Base-by-base conservation (phyloP, 108 stramenopile genomes). In the Stephanodiscus minutulus region DNA sequence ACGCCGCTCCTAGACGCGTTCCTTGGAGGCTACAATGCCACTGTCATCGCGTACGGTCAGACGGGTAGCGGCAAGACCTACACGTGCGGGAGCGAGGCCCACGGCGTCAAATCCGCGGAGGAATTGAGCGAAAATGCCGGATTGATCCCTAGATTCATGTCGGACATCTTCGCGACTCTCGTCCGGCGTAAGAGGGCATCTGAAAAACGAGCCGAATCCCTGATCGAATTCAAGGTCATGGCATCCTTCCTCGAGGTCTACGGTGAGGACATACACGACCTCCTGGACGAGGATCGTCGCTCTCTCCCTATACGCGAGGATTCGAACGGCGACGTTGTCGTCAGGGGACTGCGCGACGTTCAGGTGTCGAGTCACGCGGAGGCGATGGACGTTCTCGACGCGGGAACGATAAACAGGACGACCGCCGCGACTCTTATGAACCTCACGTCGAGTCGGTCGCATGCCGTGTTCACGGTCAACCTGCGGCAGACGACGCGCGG, bases 391-490 rank as follows among this genome's bases (percentile, higher is more conserved):
- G 87, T 95, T 0, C 79, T 97, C 15, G 88, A 93, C 61, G 86
- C 86, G 58, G 97, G 97, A 12, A 96, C 93, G 36, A 72, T 91
- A 68, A 91, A 97, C 58, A 84, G 97, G 44, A 98, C 94, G 22
- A 96, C 95, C 13, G 96, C 95, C 6, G 86, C 91, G 3, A 98
- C 97, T 6, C 69, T 95, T 33, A 98, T 98, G 97, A 98, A 98
- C 66, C 72, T 80, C 48, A 88, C 87, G 12, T 87, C 86, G 0
- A 90, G 90, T 82, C 71, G 92, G 46, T 89, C 88, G 0, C 92
- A 93, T 73, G 92, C 92, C 5, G 88, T 93, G 5, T 93, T 90
- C 69, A 88, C 88, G 8, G 76, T 95, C 48, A 41, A 89, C 82
- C 28, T 89, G 66, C 37, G 70, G n/a, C 82, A 87, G 70, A 82